Conservation (phyloP, 2,329 filamentous ascomycete species). For the Fusarium dimerum region DNA sequence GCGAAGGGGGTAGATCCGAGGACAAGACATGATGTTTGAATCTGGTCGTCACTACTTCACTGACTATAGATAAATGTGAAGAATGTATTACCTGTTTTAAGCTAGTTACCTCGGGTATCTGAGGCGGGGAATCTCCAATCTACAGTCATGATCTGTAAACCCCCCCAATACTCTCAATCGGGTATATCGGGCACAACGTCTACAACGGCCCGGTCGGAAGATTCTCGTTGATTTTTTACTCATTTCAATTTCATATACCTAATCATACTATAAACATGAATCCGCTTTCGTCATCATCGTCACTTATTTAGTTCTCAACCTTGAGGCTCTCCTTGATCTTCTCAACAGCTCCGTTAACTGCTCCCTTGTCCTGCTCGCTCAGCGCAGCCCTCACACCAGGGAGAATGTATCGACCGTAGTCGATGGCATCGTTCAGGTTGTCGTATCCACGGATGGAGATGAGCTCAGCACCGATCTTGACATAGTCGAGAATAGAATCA, state of each 20-base stretch:
- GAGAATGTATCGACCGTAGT: conserved; percentile 58
- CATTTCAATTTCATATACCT: neutral
- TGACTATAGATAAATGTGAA: no score
- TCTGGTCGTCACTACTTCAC: no score
- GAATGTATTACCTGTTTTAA: no score
- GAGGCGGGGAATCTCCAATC: neutral
- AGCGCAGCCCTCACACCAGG: conserved; percentile 47
- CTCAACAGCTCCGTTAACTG: neutral
- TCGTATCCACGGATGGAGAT: conserved; percentile 64
- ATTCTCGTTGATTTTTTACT: neutral
- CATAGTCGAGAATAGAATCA: conserved; percentile 58
- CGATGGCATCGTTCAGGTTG: conserved; percentile 60
- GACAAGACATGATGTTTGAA: conserved; percentile 10
- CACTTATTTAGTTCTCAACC: neutral
- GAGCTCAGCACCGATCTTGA: conserved; percentile 55
- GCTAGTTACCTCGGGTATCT: neutral
- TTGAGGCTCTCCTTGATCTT: conserved; percentile 1
- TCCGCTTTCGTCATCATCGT: neutral
- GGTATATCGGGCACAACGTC: neutral
- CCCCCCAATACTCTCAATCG: neutral
- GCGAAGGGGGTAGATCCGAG: conserved; percentile 30
- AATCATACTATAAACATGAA: neutral
- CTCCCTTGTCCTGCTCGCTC: conserved; percentile 12
- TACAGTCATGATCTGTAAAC: neutral
- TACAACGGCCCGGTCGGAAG: neutral